Evolutionary conservation across 2,329 filamentous ascomycete species (phyloP).

Genomic region (Aspergillus jensenii): DNA sequence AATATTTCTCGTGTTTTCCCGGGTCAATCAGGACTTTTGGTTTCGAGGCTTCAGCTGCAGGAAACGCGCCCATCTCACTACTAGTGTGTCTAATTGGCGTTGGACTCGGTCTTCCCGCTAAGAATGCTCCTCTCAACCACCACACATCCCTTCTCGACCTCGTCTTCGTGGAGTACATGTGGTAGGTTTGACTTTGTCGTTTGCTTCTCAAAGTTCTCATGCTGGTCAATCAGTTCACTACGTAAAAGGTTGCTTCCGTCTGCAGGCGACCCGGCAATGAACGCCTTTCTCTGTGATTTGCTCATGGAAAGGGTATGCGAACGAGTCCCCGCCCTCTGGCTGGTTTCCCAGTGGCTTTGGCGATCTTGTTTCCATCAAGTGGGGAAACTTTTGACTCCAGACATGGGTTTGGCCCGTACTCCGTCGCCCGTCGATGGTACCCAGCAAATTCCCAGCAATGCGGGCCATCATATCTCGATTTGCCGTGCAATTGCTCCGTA

Average conservation of each 20-base stretch:
- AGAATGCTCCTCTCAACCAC: neutral
- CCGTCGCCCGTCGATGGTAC: too few species aligned
- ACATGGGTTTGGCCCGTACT: neutral
- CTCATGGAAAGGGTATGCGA: neutral
- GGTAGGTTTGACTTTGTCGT: neutral
- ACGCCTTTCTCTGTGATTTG: neutral
- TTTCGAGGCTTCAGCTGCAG: slow-evolving; percentile 10
- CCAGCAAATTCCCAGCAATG: neutral
- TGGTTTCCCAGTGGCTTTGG: neutral
- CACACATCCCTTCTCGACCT: neutral
- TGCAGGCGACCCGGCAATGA: neutral
- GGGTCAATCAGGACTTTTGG: neutral
- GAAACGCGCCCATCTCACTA: slow-evolving; percentile 8
- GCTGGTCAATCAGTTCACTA: neutral
- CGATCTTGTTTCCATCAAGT: neutral
- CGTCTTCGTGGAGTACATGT: neutral
- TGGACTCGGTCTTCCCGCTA: neutral
- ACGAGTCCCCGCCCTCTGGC: neutral
- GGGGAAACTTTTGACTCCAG: neutral
- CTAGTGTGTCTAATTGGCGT: slow-evolving; percentile 1
- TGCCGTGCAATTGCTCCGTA: neutral
- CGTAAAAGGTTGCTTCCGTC: neutral
- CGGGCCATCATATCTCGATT: slow-evolving; percentile 4
- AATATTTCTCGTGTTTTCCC: neutral
- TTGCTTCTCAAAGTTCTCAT: neutral